These are phyloP conservation scores for Fusarium paranaense DNA, from an alignment of 2,329 filamentous ascomycete genomes.

Conservation along the genomic window DNA sequence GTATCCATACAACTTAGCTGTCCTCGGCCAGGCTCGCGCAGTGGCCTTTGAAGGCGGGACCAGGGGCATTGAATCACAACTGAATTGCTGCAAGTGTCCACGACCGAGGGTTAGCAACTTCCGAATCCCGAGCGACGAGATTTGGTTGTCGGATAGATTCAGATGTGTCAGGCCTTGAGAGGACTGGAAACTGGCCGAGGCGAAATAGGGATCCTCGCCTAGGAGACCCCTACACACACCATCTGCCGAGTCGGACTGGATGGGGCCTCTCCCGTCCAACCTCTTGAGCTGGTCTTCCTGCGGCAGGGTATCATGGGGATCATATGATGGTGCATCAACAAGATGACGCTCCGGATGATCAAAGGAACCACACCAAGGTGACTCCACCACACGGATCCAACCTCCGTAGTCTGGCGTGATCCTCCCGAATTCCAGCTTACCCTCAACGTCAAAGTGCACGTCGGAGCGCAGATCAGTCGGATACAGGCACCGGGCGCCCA, in stretches of 20 bases:
- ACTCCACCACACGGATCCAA: conserved; percentile 62
- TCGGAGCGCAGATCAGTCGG: conserved; percentile 49
- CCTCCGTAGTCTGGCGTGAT: conserved; percentile 53
- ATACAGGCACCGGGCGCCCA: conserved; percentile 49
- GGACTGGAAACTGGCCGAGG: conserved; percentile 33
- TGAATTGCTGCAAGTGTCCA: conserved; percentile 64
- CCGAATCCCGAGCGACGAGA: conserved; percentile 59
- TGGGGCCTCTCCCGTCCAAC: conserved; percentile 41
- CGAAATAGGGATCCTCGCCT: conserved; percentile 36
- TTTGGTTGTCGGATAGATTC: conserved; percentile 61
- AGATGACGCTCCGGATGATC: conserved; percentile 61
- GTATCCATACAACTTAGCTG: conserved; percentile 55
- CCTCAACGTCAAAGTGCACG: conserved; percentile 59
- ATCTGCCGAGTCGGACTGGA: conserved; percentile 47
- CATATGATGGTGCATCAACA: conserved; percentile 58
- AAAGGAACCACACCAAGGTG: conserved; percentile 57
- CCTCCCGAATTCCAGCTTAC: conserved; percentile 50
- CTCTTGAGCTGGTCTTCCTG: conserved; percentile 47
- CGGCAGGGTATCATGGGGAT: conserved; percentile 24
- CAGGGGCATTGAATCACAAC: conserved; percentile 58
- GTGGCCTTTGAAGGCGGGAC: conserved; percentile 38
- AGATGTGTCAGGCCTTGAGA: conserved; percentile 63
- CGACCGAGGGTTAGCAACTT: conserved; percentile 56
- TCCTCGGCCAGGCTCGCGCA: conserved; percentile 43
- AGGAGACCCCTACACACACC: conserved; percentile 38